Conservation (phyloP, 1,284 basidiomycete genomes). For the Phylloboletellus chloephorus region DNA sequence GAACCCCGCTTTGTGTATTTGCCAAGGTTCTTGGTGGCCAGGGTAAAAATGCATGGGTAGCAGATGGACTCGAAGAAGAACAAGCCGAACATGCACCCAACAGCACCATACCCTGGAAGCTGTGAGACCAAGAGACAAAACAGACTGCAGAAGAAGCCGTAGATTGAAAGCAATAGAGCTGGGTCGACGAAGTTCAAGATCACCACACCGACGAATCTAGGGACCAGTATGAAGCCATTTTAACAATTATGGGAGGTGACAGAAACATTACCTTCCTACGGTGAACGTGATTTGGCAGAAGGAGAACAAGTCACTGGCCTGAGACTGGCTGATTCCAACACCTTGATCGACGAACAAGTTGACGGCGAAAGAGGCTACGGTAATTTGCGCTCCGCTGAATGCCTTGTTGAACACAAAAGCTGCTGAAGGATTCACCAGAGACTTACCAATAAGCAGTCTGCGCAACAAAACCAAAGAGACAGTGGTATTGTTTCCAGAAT, state of each 20-base stretch:
- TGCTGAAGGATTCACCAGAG: not conserved
- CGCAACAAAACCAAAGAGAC: slow-evolving; percentile 67
- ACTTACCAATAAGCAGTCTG: slow-evolving; percentile 65
- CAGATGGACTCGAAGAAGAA: slow-evolving; percentile 79
- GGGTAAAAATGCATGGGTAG: slow-evolving; percentile 67
- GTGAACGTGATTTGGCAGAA: slow-evolving; percentile 74
- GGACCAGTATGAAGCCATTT: slow-evolving; percentile 3
- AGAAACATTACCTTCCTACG: slow-evolving; percentile 45
- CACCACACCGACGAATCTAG: slow-evolving; percentile 57
- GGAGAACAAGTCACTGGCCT: slow-evolving; percentile 62
- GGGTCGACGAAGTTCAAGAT: slow-evolving; percentile 63
- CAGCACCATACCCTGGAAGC: slow-evolving; percentile 49
- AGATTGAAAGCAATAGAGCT: slow-evolving; percentile 55
- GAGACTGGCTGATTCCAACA: slow-evolving; percentile 48
- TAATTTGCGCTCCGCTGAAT: slow-evolving; percentile 64
- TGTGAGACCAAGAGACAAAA: slow-evolving; percentile 53
- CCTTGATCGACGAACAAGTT: slow-evolving; percentile 63
- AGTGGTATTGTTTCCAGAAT: slow-evolving; percentile 69
- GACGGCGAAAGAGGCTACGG: slow-evolving; percentile 67
- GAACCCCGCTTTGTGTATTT: slow-evolving; percentile 67
- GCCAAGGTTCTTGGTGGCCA: slow-evolving; percentile 68
- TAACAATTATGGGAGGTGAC: not conserved
- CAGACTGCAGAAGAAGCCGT: slow-evolving; percentile 46
- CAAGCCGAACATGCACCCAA: slow-evolving; percentile 60
- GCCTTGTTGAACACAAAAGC: not conserved